These are phyloP conservation scores for Hyphodiscus sp. DNA, from an alignment of 2,329 filamentous ascomycete genomes.

Conservation along the genomic window DNA sequence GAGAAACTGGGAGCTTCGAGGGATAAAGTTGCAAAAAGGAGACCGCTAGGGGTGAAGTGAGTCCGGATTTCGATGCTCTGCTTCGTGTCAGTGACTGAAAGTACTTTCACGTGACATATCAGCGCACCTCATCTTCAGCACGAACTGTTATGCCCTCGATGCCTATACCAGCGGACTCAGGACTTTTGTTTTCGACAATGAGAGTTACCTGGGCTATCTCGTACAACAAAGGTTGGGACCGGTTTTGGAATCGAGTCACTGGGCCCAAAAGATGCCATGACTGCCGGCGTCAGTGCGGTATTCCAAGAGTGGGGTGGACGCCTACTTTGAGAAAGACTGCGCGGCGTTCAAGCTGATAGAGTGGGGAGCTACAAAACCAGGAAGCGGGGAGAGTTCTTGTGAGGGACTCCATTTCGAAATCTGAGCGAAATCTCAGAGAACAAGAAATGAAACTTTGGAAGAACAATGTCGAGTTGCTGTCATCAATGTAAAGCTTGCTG, in stretches of 20 bases:
- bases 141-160: constrained; percentile 35
- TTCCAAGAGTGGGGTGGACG: neutral
- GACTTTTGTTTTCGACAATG: constrained; percentile 31
- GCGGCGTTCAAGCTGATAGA: constrained; percentile 43
- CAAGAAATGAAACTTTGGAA: neutral
- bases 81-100: neutral
- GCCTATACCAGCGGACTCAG: constrained; percentile 14
- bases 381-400: constrained; percentile 44
- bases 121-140: constrained; percentile 19
- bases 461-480: neutral
- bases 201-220: constrained; percentile 43
- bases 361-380: constrained; percentile 42
- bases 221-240: constrained; percentile 38
- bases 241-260: constrained; percentile 40
- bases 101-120: neutral
- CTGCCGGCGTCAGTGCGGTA: constrained; percentile 22
- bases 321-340: constrained; percentile 42
- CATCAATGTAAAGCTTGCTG: neutral
- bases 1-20: constrained; percentile 41
- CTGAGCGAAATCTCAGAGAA: neutral
- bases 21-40: constrained; percentile 46
- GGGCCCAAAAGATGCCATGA: constrained; percentile 48
- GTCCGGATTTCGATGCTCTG: constrained; percentile 25
- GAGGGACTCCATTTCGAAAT: constrained; percentile 16
- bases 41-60: constrained; percentile 42